Evolutionary conservation across 805 yeast genomes (phyloP).

Genomic region (Jamesozyma piceae): DNA sequence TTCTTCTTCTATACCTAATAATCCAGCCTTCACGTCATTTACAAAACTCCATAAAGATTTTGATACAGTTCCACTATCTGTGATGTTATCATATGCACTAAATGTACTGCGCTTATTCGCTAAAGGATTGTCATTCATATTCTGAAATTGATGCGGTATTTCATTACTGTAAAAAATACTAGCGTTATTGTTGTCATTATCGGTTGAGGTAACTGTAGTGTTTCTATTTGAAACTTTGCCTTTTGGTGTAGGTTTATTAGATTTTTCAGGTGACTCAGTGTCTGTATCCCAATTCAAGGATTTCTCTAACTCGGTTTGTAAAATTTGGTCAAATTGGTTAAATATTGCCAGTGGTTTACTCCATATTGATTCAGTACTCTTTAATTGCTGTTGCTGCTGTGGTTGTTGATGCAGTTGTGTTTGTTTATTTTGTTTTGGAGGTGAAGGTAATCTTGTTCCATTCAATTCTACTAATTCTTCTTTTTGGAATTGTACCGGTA

Average conservation of each 20-base stretch:
- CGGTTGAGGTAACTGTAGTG: not conserved
- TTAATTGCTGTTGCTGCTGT: too few relatives aligned
- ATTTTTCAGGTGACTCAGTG: slow-evolving; percentile 6
- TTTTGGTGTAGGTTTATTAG: not conserved
- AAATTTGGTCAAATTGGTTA: slow-evolving; percentile 58
- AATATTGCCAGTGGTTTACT: slow-evolving; percentile 51
- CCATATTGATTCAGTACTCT: slow-evolving; percentile 29
- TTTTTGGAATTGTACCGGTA: not conserved
- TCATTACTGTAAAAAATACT: not conserved
- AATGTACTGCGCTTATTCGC: not conserved
- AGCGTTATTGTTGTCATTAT: not conserved
- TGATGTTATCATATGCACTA: slow-evolving; percentile 2
- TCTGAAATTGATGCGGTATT: not conserved
- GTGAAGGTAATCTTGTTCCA: not conserved
- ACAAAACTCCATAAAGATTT: slow-evolving; percentile 43
- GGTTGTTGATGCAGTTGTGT: not conserved
- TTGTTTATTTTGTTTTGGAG: not conserved
- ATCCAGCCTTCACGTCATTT: slow-evolving; percentile 38
- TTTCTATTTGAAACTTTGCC: not conserved
- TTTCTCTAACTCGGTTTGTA: slow-evolving; percentile 58
- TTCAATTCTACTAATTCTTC: not conserved
- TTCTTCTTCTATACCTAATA: slow-evolving; percentile 32
- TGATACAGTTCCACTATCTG: slow-evolving; percentile 30
- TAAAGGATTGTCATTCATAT: not conserved
- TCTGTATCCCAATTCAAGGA: slow-evolving; percentile 32